phyloP scores from a whole-genome alignment of 2,329 filamentous ascomycete species.

The Aspergillus luchuensis region DNA sequence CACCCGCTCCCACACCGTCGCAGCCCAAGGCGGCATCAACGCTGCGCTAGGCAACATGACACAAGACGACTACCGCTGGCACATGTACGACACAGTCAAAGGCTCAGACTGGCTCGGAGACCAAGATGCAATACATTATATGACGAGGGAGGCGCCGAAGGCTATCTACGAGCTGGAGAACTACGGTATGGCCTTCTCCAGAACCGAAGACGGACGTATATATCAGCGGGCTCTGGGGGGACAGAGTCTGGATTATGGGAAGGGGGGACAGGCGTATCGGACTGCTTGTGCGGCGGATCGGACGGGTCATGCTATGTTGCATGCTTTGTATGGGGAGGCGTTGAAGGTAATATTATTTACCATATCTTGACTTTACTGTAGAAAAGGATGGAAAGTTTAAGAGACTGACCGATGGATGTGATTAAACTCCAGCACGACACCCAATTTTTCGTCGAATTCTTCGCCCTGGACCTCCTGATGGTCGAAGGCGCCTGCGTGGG shows the following conservation, averaged over 20 bases:
- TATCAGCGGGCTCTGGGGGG: conserved; percentile 99
- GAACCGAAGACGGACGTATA: conserved; percentile 97
- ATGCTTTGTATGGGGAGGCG: conserved; percentile 97
- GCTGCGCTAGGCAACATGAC: conserved; percentile 11
- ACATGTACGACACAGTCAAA: conserved; percentile 13
- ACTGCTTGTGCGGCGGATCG: conserved; percentile 91
- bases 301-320: conserved; percentile 94
- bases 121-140: conserved; percentile 10
- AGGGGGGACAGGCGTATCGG: conserved; percentile 98
- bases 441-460: conserved; percentile 99
- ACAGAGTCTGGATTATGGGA: conserved; percentile 91
- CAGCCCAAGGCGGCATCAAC: conserved; percentile 12
- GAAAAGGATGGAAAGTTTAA: too few species aligned
- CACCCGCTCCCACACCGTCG: conserved; percentile 24
- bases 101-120: conserved; percentile 11
- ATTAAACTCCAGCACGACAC: conserved; percentile 80
- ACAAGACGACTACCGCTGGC: conserved; percentile 9
- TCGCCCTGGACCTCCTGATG: conserved; percentile 96
- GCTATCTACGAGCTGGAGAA: conserved; percentile 73
- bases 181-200: conserved; percentile 89
- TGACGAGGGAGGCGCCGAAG: conserved; percentile 9
- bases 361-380: too few species aligned
- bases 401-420: too few species aligned
- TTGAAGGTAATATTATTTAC: too few species aligned
- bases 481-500: conserved; percentile 95